Conservation (phyloP, 2,329 filamentous ascomycete species). For the Didymella pomorum region DNA sequence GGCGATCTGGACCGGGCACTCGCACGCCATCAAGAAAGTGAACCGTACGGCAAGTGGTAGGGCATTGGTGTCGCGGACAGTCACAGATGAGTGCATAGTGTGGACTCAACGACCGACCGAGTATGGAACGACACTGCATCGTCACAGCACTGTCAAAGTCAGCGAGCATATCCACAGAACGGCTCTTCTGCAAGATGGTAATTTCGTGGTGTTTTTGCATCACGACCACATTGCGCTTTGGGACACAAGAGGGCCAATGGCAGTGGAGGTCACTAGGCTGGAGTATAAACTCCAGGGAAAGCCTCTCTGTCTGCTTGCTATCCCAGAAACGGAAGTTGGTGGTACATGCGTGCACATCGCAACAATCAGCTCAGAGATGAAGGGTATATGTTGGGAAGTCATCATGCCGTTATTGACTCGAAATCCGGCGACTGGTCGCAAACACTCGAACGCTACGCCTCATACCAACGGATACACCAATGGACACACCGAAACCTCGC, state of each 20-base stretch:
- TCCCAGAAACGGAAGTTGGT: conserved; percentile 70
- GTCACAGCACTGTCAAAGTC: conserved; percentile 73
- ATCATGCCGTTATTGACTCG: conserved; percentile 61
- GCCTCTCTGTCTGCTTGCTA: conserved; percentile 78
- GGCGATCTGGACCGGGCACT: conserved; percentile 84
- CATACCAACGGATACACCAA: conserved; percentile 43
- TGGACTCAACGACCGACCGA: conserved; percentile 74
- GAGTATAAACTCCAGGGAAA: conserved; percentile 70
- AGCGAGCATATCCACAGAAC: conserved; percentile 80
- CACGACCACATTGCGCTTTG: conserved; percentile 76
- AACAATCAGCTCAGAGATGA: conserved; percentile 80
- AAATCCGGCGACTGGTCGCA: conserved; percentile 40
- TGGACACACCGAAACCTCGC: conserved; percentile 50
- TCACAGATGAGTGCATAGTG: conserved; percentile 79
- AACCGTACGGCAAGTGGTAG: conserved; percentile 83
- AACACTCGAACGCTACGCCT: conserved; percentile 30
- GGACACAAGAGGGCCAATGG: conserved; percentile 73
- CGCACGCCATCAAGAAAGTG: conserved; percentile 80
- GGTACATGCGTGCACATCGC: conserved; percentile 70
- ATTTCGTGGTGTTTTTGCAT: conserved; percentile 82
- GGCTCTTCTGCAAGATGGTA: conserved; percentile 77
- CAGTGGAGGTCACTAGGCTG: conserved; percentile 66
- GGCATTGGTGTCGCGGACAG: conserved; percentile 81
- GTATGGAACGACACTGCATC: conserved; percentile 63
- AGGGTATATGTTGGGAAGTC: conserved; percentile 83